phyloP scores from a whole-genome alignment of 2,329 filamentous ascomycete genomes.

The Cylindrodendrum hubeiense region DNA sequence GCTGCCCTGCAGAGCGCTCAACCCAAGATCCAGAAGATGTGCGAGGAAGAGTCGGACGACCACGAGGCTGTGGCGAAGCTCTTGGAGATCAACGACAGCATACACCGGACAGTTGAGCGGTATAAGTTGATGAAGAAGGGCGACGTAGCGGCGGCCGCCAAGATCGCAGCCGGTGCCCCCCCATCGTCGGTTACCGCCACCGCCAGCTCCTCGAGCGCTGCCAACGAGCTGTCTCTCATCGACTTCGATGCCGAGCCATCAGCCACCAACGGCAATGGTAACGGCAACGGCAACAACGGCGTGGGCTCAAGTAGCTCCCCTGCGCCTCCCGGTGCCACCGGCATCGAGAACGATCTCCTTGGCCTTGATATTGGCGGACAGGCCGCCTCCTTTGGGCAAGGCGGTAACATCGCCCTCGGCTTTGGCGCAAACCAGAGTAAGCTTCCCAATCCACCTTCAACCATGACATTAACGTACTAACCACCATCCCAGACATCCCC shows the following conservation, averaged over 20 bases:
- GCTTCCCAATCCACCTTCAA: conserved; percentile 45
- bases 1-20: conserved; percentile 91
- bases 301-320: conserved; percentile 45
- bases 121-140: conserved; percentile 98
- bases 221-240: conserved; percentile 89
- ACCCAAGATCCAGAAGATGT: conserved; percentile 99
- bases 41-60: conserved; percentile 97
- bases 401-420: conserved; percentile 87
- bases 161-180: conserved; percentile 83
- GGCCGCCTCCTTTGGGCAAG: conserved; percentile 73
- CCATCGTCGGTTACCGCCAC: conserved; percentile 66
- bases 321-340: conserved; percentile 64
- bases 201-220: conserved; percentile 62
- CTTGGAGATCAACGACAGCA: conserved; percentile 98
- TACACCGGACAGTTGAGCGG: conserved; percentile 94
- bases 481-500: conserved; percentile 65
- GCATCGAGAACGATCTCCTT: conserved; percentile 90
- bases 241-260: conserved; percentile 81
- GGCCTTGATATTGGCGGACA: conserved; percentile 83
- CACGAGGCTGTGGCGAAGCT: conserved; percentile 95
- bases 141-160: conserved; percentile 85
- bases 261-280: conserved; percentile 62
- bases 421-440: conserved; percentile 77
- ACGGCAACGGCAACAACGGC: conserved; percentile 56
- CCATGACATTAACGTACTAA: conserved; percentile 29